Conservation (phyloP, 148 eudicot species). For the Vaccinium vitisidaea region DNA sequence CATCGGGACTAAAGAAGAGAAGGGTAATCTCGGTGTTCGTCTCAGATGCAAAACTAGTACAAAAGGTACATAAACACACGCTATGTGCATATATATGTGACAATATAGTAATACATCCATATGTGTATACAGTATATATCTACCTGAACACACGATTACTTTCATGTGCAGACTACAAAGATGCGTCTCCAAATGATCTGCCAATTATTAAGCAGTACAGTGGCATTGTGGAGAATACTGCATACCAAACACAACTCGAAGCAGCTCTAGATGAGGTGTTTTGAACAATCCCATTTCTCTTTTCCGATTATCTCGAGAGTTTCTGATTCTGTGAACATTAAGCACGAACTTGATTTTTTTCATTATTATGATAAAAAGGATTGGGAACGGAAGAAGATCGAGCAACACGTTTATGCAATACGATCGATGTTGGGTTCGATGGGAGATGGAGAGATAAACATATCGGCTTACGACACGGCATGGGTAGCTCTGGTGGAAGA, state of each 20-base stretch:
- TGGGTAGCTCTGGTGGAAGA: too few species aligned
- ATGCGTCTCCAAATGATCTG: conserved; percentile 18
- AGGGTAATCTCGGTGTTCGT: background rate
- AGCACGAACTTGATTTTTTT: background rate
- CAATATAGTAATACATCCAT: background rate
- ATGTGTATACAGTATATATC: background rate
- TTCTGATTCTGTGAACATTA: background rate
- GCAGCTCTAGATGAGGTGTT: conserved; percentile 11
- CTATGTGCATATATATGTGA: too few species aligned
- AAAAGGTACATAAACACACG: conserved; percentile 23
- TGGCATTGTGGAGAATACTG: conserved; percentile 19
- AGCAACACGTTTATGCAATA: conserved; percentile 17
- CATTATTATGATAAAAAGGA: conserved; percentile 6
- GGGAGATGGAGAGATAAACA: conserved; percentile 41
- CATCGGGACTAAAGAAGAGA: background rate
- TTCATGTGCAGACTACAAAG: conserved; percentile 25
- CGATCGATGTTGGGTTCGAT: conserved; percentile 34
- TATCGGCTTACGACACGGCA: too few species aligned
- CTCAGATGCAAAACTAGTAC: conserved; percentile 33
- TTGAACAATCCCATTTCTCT: background rate
- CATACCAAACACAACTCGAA: conserved; percentile 20
- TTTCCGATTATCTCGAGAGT: too few species aligned
- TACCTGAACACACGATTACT: too few species aligned
- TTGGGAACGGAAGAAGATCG: background rate
- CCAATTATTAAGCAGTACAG: conserved; percentile 17